Conservation (phyloP, 495 filamentous ascomycete genomes). For the Tuber brumale region DNA sequence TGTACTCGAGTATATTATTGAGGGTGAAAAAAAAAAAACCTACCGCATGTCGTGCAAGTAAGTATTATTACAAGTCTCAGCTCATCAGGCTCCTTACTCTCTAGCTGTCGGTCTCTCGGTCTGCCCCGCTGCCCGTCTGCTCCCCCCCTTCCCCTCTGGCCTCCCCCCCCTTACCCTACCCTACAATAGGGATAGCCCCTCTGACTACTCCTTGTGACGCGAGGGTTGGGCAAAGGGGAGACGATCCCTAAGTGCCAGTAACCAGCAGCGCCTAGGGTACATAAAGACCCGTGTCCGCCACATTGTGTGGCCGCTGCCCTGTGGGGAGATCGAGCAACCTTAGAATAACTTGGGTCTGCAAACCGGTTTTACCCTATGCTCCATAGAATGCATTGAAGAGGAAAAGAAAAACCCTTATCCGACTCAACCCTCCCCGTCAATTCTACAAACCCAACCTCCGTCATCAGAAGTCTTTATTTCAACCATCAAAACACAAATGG, state of each 20-base stretch:
- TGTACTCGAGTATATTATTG: not conserved
- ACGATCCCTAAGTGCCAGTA: slow-evolving; percentile 24
- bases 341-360: slow-evolving; percentile 31
- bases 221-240: slow-evolving; percentile 26
- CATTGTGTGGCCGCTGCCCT: slow-evolving; percentile 34
- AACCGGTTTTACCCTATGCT: slow-evolving; percentile 36
- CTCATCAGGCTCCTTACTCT: not conserved
- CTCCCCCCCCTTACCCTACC: slow-evolving; percentile 18
- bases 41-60: not conserved
- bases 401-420: not conserved
- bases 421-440: not conserved
- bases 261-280: slow-evolving; percentile 23
- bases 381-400: slow-evolving; percentile 1
- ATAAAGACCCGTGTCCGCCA: slow-evolving; percentile 33
- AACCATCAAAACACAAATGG: not conserved
- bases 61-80: not conserved
- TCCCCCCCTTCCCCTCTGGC: slow-evolving; percentile 18
- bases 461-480: not conserved
- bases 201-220: slow-evolving; percentile 37
- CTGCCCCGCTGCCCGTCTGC: slow-evolving; percentile 2
- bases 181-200: slow-evolving; percentile 4
- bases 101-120: not conserved
- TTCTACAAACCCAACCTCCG: not conserved
- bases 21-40: not conserved
- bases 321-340: slow-evolving; percentile 30